Base-by-base conservation (phyloP, 139 green algal genomes). In the Edaphochlamys debaryana region DNA sequence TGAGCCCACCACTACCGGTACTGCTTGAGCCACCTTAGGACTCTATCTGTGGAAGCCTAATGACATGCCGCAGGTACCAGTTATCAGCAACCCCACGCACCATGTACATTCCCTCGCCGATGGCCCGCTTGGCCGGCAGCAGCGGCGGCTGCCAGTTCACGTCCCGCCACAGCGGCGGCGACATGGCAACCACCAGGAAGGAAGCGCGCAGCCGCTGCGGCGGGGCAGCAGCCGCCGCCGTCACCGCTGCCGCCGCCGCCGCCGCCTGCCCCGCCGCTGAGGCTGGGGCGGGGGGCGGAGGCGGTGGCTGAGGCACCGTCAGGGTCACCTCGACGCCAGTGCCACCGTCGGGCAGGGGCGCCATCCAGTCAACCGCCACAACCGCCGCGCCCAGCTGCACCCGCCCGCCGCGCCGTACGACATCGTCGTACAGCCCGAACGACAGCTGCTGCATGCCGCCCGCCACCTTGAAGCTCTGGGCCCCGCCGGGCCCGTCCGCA, bases 401-500 rank as follows among this genome's bases (percentile, higher is more conserved):
- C 15, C 5, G 34, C 30, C 60, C 73, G 29, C 73, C 73, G 0
- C 27, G 37, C 56, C 2, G 6, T 5, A 6, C 8, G 27, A 80
- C 56, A 27, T 80, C 9, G 2, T 27, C 38, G 5, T 56, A 56
- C 73, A 80, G 22, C 13, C 38, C 5, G 29, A 41, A 1, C 25
- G 38, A 50, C 19, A 80, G 58, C 56, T 69, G 56, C 40, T 80
- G 73, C 19, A 58, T 38, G 29, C 73, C 73, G 40, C 73, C 37
- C 29, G 2, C 1, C 0, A 80, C 4, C 23, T 41, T 58, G 58
- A 70, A 62, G 7, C 32, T 62, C 19, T 80, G 73, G 15, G 54
- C 72, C 25, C 72, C 72, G 36, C 72, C 72, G 19, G 68, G 54
- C 37, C 72, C 72, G 32, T 80, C 72, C 13, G 42, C 72, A 1